Evolutionary conservation across 495 filamentous ascomycete species (phyloP).

Genomic region (Hypoxylon intermedium): DNA sequence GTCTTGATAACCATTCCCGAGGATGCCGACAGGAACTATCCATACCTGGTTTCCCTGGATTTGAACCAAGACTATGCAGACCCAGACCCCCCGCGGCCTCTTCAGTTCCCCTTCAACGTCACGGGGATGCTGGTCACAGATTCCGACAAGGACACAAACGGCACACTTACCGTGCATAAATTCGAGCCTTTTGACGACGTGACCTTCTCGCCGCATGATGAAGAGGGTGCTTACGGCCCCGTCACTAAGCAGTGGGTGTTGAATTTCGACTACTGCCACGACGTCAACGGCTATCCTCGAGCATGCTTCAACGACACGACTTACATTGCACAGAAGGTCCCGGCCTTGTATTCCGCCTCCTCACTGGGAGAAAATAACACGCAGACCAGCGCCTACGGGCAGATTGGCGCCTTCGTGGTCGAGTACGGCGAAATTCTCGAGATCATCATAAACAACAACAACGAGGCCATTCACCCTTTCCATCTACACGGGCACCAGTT

Average conservation of each 20-base stretch:
- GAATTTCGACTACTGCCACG: slow-evolving; percentile 66
- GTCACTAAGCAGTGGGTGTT: slow-evolving; percentile 63
- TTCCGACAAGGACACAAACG: slow-evolving; percentile 57
- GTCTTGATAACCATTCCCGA: slow-evolving; percentile 55
- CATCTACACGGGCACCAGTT: slow-evolving; percentile 79
- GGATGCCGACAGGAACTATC: slow-evolving; percentile 59
- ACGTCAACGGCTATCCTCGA: slow-evolving; percentile 68
- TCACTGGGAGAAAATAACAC: slow-evolving; percentile 66
- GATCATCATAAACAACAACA: slow-evolving; percentile 80
- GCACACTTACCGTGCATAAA: slow-evolving; percentile 54
- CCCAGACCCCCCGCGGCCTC: slow-evolving; percentile 35
- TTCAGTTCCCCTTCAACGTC: slow-evolving; percentile 48
- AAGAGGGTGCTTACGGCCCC: slow-evolving; percentile 50
- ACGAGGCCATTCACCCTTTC: slow-evolving; percentile 64
- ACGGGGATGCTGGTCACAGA: slow-evolving; percentile 72
- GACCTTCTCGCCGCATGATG: slow-evolving; percentile 64
- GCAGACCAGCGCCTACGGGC: slow-evolving; percentile 75
- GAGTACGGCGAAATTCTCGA: slow-evolving; percentile 72
- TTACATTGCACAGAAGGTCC: slow-evolving; percentile 77
- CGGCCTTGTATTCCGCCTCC: slow-evolving; percentile 76
- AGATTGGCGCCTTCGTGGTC: slow-evolving; percentile 71
- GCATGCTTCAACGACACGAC: slow-evolving; percentile 80
- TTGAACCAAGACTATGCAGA: slow-evolving; percentile 51
- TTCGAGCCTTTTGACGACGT: slow-evolving; percentile 72
- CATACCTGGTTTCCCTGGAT: slow-evolving; percentile 61